These are phyloP conservation scores for Nannochloropsis gaditana DNA, from an alignment of 108 stramenopile genomes.

Conservation along the genomic window DNA sequence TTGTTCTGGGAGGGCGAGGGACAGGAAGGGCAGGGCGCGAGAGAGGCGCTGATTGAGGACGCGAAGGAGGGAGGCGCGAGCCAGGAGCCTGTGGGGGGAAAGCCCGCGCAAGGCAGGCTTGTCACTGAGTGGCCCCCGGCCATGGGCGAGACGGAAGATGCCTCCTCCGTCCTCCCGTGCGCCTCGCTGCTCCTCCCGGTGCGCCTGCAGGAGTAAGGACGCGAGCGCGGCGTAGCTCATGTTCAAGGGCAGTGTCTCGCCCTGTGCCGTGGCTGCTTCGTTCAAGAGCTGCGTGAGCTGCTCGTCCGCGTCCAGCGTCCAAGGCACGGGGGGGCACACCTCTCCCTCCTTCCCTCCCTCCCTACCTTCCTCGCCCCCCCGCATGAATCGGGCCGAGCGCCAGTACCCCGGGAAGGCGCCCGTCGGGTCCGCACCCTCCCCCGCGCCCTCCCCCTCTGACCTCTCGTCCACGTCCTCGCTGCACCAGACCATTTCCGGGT, in stretches of 20 bases:
- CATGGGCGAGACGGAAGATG: neutral
- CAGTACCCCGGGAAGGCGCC: neutral
- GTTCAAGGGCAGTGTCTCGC: constrained; percentile 22
- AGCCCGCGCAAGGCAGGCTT: constrained; percentile 19
- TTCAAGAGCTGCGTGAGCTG: constrained; percentile 40
- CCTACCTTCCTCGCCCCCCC: neutral
- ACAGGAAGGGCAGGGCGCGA: constrained; percentile 65
- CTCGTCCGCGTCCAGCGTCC: constrained; percentile 39
- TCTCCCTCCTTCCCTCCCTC: neutral
- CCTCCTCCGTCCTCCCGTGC: neutral
- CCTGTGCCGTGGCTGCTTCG: constrained; percentile 25
- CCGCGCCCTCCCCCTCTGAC: neutral
- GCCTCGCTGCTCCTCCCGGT: neutral
- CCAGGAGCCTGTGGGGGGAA: constrained; percentile 54
- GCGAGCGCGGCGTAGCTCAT: neutral
- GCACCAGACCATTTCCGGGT: constrained; percentile 65
- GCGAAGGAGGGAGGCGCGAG: constrained; percentile 65
- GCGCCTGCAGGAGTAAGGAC: neutral
- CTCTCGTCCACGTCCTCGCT: constrained; percentile 38
- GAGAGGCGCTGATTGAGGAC: constrained; percentile 67
- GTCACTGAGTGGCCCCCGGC: constrained; percentile 1
- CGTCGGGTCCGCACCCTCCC: neutral
- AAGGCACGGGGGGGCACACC: neutral
- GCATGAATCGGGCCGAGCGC: neutral
- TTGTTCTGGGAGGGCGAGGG: constrained; percentile 71